Base-by-base conservation (phyloP, 192 early-diverging fungal genomes). In the Gaertneriomyces sp. region DNA sequence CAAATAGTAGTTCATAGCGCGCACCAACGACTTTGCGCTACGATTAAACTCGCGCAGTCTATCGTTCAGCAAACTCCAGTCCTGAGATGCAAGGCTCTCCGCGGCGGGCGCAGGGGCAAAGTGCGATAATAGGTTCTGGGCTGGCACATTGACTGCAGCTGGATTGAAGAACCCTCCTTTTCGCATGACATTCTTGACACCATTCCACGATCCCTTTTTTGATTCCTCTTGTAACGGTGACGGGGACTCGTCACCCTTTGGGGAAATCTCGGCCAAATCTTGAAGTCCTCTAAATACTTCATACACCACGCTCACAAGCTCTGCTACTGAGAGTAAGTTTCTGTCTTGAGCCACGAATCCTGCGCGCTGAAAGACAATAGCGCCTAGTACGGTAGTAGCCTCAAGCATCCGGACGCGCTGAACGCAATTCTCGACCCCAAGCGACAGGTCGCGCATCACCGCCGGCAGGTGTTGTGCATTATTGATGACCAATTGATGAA, bases 351-450 rank as follows among this genome's bases (percentile, higher is more conserved):
- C 16, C 38, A 16, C 54, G 0, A 56, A 33, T 14, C 54, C 54
- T 6, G 49, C 49, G 33, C 8, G 3, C 39, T 56, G 54, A 56
- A 56, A 56, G 4, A 56, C 12, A 39, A 14, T 38, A 33, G 54
- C 54, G 8, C 16, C 54, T 3, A 56, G 8, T n/a, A 56, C 17
- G 12, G 54, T 56, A 5, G 54, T 56, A 25, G 54, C 54, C 38
- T 56, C 54, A 38, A 56, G 39, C 33, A 12, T 14, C 33, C 39
- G 12, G 12, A 38, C 12, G 0, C 20, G 12, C 38, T 39, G 16
- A 5, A 38, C 19, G 54, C 54, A 56, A 39, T 56, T 56, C 16
- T 56, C 54, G 33, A 56, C 19, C 5, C 54, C 54, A 39, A 14
- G 6, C 14, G 16, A 38, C 12, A 56, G 16, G 5, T 14, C 33